Evolutionary conservation across 257 asterid species (phyloP), one percentile per base, ranked within the genome.

Genomic region (Penstemon davidsonii): DNA sequence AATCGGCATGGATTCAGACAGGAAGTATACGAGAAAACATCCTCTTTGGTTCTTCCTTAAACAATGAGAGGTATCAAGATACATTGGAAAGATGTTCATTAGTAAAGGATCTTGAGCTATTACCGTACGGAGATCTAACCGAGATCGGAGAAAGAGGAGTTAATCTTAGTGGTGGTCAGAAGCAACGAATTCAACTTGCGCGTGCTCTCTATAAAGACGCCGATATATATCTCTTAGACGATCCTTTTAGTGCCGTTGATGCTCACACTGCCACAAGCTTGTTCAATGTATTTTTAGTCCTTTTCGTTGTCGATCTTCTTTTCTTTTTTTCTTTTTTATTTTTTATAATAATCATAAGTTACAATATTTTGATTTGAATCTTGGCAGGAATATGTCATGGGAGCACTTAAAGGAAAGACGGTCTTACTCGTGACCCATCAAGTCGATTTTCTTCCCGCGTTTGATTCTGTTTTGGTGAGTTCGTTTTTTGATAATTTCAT

Each of bases 131-230:
- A 6, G 97, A 93, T 84, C 89, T 84, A 50, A 93, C 99, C 25
- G 98, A 90, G 80, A 88, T 93, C 43, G 98, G 98, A 18, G 98
- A 93, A 86, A 82, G 98, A 77, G 98, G 98, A 63, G 95, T 90
- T 60, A 93, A 93, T 78, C 98, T 93, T 42, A 93, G 98, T 60
- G 98, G 98, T 45, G 99, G 99, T 47, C 97, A 93, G 73, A 93
- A 93, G 76, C 99, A 93, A 65, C 82, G 97, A 46, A 83, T 93
- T 74, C 99, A 93, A 65, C 99, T 93, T 46, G 99, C 99, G 19
- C 95, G 99, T 52, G 99, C 99, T 63, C 85, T 93, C 5, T 93
- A 93, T 72, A 88, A 87, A 70, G 73, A 88, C 70, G 95, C 99
- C 45, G 97, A 90, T 66, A 84, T 93, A 54, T 93, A 93, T 81